phyloP scores from a whole-genome alignment of 1,139 yeast species.

The Taiozyma sp. region DNA sequence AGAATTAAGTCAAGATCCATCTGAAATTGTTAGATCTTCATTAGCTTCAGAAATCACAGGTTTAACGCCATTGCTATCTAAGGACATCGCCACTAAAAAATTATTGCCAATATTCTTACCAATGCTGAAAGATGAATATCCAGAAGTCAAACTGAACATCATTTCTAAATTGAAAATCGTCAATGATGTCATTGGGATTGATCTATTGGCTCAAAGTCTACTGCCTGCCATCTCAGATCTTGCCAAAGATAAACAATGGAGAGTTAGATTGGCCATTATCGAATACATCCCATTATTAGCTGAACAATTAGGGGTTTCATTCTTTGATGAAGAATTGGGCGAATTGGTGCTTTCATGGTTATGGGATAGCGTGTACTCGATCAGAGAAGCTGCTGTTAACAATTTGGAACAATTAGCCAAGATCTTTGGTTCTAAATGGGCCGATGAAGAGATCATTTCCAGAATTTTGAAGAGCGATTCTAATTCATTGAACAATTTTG shows the following conservation, averaged over 20 bases:
- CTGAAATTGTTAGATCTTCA: conserved; percentile 90
- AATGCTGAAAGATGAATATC: conserved; percentile 95
- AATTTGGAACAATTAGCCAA: conserved; percentile 76
- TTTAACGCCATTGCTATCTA: conserved; percentile 82
- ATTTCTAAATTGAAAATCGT: conserved; percentile 89
- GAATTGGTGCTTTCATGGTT: conserved; percentile 93
- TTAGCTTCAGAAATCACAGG: conserved; percentile 86
- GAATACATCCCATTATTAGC: conserved; percentile 96
- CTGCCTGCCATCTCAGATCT: conserved; percentile 95
- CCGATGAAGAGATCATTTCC: conserved; percentile 75
- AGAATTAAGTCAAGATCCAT: conserved; percentile 82
- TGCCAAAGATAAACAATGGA: conserved; percentile 97
- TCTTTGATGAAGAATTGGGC: conserved; percentile 89
- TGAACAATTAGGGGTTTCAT: conserved; percentile 90
- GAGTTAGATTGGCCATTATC: conserved; percentile 94
- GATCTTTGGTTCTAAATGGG: conserved; percentile 94
- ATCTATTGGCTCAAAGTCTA: conserved; percentile 76
- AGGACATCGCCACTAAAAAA: conserved; percentile 77
- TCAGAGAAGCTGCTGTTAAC: conserved; percentile 91
- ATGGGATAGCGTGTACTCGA: conserved; percentile 96
- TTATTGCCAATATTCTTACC: conserved; percentile 84
- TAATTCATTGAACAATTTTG: conserved; percentile 46
- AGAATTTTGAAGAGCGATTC: conserved; percentile 57
- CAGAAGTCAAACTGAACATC: conserved; percentile 92
- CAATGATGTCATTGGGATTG: conserved; percentile 92